Evolutionary conservation across 176 grass and related monocot species (phyloP), one percentile per base, ranked within the genome.

Genomic region (Neostapfia colusana): DNA sequence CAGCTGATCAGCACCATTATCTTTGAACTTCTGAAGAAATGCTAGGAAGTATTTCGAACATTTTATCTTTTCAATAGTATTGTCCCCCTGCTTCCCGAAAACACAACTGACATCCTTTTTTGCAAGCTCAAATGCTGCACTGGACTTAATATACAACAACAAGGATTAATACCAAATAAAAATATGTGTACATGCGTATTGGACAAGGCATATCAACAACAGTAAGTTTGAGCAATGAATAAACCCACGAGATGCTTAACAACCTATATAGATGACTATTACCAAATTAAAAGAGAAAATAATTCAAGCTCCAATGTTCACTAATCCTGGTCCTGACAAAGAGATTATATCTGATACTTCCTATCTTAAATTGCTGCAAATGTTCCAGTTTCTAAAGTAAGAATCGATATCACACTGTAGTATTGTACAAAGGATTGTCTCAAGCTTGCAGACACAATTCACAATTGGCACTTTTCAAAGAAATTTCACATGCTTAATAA

Each of bases 71-170:
- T 91, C 95, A 36, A 89, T 71, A 83, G 73, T 68, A 64, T 79
- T 70, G 74, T 84, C 87, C 65, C 89, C 89, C 67, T 41, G 79
- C 79, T 83, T 93, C 4, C 58, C 17, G 86, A 97, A 93, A 42
- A 90, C 63, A 82, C 84, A 79, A 16, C 73, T 63, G 18, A 61
- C 84, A 82, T 90, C 89, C 70, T 69, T 91, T 79, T 79, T 82
- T 84, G 95, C 79, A 17, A 89, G 68, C 65, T 90, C 79, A 92
- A 97, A 97, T 14, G 54, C 95, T 79, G 80, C 71, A 75, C 95
- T 97, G 89, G 86, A 85, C 34, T 60, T 61, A 82, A 77, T 70
- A 31, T 6, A 4, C 39, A 69, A 79, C 59, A 79, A 27, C 73
- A 68, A 79, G 28, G 67, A 72, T 64, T 60, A 46, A 27, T 36